Evolutionary conservation across 208 protist genomes (phyloP), one percentile per base, ranked within the genome.

Genomic region (Acanthamoeba triangularis): DNA sequence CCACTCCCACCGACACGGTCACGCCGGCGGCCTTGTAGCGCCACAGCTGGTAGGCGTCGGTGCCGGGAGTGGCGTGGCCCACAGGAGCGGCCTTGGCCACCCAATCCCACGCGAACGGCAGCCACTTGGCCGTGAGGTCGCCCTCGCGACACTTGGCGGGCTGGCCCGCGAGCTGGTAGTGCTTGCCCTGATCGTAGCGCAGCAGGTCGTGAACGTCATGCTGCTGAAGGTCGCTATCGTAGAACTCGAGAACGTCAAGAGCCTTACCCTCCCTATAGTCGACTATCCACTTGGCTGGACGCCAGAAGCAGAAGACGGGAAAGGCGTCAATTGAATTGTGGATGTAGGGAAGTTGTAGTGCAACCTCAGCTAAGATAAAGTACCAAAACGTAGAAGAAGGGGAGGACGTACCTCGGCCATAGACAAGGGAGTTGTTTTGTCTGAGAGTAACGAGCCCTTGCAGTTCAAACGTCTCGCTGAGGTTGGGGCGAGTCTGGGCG

Each of bases 401-500:
- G 67, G 67, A 10, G 28, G 67, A 28, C 8, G 30, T 76, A 76
- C 67, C 67, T 76, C n/a, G 67, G 28, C 67, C 67, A n/a, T 76
- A 76, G 14, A 76, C 25, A 2, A 76, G 30, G 18, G 67, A 44
- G 35, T 76, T 76, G 67, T 76, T 76, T 13, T 76, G 67, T 41
- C n/a, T 16, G 14, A 76, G 67, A 3, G 67, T 76, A 4, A 76
- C 35, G n/a, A 76, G 67, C 3, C 67, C 67, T 8, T 76, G 67
- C 10, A 76, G 67, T n/a, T 76, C 67, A 41, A 76, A 76, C 3
- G 67, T 76, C 67, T 76, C 67, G 67, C 67, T 76, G n/a, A 76
- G 30, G 33, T 76, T 41, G 0, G 67, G 67, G 11, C 33, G 33
- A 44, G 23, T 25, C 28, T 41, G 67, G 11, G 67, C 67, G 7